Conservation (phyloP, 1,284 basidiomycete genomes). For the Cystobasidium slooffiae region DNA sequence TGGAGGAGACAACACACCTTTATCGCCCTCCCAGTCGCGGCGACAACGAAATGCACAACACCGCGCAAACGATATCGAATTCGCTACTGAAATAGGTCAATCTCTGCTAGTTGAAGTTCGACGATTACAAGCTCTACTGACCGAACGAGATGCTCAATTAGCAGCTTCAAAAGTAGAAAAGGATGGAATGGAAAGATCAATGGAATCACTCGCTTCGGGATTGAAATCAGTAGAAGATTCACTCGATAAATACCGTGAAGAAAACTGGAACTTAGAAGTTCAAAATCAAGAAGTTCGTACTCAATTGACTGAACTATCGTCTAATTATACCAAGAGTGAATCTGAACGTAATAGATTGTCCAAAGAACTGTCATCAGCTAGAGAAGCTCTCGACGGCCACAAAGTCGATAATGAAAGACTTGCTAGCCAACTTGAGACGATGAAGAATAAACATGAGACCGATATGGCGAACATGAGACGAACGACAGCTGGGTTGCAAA, state of each 20-base stretch:
- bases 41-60: conserved; percentile 58
- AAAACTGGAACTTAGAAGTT: conserved; percentile 98
- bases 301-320: conserved; percentile 70
- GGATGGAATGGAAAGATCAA: conserved; percentile 73
- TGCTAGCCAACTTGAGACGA: conserved; percentile 68
- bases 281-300: conserved; percentile 82
- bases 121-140: conserved; percentile 80
- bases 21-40: conserved; percentile 54
- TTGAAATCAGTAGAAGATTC: conserved; percentile 76
- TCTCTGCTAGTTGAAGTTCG: conserved; percentile 85
- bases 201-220: conserved; percentile 69
- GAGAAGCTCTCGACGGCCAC: conserved; percentile 79
- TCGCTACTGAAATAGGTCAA: conserved; percentile 93
- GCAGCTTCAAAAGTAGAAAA: conserved; percentile 85
- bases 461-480: conserved; percentile 88
- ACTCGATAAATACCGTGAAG: conserved; percentile 80
- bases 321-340: conserved; percentile 72
- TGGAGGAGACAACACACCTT: conserved; percentile 26
- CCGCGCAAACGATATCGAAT: conserved; percentile 66
- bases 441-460: conserved; percentile 86
- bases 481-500: conserved; percentile 79
- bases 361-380: conserved; percentile 71
- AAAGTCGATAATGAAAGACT: conserved; percentile 84
- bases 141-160: conserved; percentile 84
- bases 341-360: conserved; percentile 80